A percentile compares a stretch with the other conserved stretches of the same genome.
Evolutionary conservation across 331 rosid species (phyloP).

Genomic region (Malus hybrid): DNA sequence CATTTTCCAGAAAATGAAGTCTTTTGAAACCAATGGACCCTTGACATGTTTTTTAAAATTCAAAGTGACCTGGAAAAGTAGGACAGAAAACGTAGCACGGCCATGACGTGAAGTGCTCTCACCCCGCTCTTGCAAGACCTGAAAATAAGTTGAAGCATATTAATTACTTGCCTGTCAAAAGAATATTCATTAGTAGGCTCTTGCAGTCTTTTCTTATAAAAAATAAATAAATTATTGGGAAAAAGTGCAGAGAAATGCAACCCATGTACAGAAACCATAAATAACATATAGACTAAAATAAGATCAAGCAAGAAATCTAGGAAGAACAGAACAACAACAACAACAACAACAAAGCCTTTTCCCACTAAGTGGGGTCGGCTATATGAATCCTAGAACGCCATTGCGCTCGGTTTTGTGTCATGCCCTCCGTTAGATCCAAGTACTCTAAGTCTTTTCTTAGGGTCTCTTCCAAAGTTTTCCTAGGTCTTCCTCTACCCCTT

Average conservation of each 20-base stretch:
- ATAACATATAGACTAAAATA: not conserved
- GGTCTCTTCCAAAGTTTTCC: too few species aligned
- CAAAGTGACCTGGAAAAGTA: conserved; percentile 81
- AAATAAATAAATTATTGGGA: not conserved
- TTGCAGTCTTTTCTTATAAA: not conserved
- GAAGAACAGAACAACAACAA: not conserved
- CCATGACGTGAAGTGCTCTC: conserved; percentile 99
- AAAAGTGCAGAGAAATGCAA: not conserved
- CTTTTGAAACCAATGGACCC: not conserved
- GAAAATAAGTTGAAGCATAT: conserved; percentile 17
- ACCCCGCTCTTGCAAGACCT: conserved; percentile 99
- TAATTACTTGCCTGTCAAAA: not conserved
- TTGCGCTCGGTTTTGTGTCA: too few species aligned
- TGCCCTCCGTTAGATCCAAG: too few species aligned
- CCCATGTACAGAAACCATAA: not conserved
- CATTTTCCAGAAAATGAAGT: not conserved
- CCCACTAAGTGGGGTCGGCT: too few species aligned
- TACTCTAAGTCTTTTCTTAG: too few species aligned
- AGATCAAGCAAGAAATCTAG: not conserved
- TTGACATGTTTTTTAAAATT: conserved; percentile 3
- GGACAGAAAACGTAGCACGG: conserved; percentile 92
- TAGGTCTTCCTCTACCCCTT: too few species aligned
- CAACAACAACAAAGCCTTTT: too few species aligned
- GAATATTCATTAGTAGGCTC: not conserved
- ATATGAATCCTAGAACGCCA: too few species aligned